phyloP scores from a whole-genome alignment of 2,329 filamentous ascomycete species.

The Penicillium hordei region DNA sequence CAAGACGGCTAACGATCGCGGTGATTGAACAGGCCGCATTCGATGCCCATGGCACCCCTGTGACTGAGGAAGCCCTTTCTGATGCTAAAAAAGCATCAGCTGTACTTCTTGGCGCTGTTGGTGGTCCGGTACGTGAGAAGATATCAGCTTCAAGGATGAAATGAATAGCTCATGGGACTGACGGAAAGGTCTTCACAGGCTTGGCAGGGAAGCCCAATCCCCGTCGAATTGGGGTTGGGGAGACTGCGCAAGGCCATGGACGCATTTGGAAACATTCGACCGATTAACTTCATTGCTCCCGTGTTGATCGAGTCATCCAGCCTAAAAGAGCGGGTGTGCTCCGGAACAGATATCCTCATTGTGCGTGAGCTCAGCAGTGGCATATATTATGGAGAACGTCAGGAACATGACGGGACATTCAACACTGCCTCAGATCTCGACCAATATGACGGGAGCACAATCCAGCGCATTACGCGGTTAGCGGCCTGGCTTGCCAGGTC shows the following conservation, averaged over 20 bases:
- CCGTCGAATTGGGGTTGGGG: too few species aligned
- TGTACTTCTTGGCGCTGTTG: slow-evolving; percentile 79
- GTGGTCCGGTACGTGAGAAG: slow-evolving; percentile 70
- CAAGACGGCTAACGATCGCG: too few species aligned
- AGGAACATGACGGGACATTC: slow-evolving; percentile 34
- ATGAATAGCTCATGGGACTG: slow-evolving; percentile 57
- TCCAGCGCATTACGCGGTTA: slow-evolving; percentile 51
- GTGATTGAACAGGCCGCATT: too few species aligned
- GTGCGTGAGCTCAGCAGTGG: slow-evolving; percentile 54
- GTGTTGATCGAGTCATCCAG: too few species aligned
- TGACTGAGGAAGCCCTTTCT: slow-evolving; percentile 71
- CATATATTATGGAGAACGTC: slow-evolving; percentile 52
- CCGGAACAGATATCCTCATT: slow-evolving; percentile 48
- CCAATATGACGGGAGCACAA: slow-evolving; percentile 48
- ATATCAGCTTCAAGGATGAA: slow-evolving; percentile 46
- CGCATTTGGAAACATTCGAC: too few species aligned
- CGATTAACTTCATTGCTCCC: too few species aligned
- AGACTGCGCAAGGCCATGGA: slow-evolving; percentile 49
- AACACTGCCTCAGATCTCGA: slow-evolving; percentile 51
- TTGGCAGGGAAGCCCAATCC: too few species aligned
- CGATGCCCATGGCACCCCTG: slow-evolving; percentile 57
- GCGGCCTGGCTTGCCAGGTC: slow-evolving; percentile 55
- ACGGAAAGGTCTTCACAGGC: slow-evolving; percentile 59
- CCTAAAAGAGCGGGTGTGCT: too few species aligned
- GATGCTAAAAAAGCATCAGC: slow-evolving; percentile 75